Evolutionary conservation across 192 early-diverging fungal genomes (phyloP), one percentile per base, ranked within the genome.

Genomic region (Backusella westeae): DNA sequence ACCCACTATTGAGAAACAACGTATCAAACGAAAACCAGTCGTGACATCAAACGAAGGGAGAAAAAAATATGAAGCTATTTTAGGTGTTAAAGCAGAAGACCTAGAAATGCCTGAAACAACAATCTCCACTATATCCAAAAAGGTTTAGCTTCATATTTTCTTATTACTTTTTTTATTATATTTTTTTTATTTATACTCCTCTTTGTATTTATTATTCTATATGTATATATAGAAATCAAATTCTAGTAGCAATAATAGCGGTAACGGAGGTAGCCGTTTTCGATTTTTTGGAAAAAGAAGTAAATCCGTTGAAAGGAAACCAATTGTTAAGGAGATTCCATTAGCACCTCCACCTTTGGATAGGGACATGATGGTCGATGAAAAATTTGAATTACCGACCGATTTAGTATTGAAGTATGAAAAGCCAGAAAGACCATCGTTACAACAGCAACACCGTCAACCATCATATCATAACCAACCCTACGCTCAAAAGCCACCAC

Each of bases 41-140:
- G 56, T 63, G 29, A 29, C 66, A 32, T 67, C 66, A 34, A 67
- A 67, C 34, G 56, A 63, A 12, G 23, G 56, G 10, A 36, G 68
- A 69, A 69, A 69, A 21, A 69, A 69, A 21, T 69, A 69, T 69
- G 68, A 69, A 69, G 68, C 68, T 10, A 38, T 69, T 39, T 21
- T 69, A 38, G 68, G 68, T 39, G 38, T 69, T 36, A 69, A 69
- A 69, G 21, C 68, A 41, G 68, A 69, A 69, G 68, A 69, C 10
- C n/a, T 69, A 29, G 56, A 63, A 63, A 63, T 63, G 56, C 56
- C 56, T 63, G 56, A 63, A 63, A 29, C 56, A 26, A 63, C 56
- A 29, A 29, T 12, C 23, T 29, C 56, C 3, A 63, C 56, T 63
- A 63, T 26, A 12, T 26, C 56, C 12, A 63, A 63, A 63, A 63